Percentiles rank a stretch among this genome's conserved stretches.
Evolutionary conservation across 768 basidiomycete genomes (phyloP).

Genomic region (Lactarius sanguifluus): DNA sequence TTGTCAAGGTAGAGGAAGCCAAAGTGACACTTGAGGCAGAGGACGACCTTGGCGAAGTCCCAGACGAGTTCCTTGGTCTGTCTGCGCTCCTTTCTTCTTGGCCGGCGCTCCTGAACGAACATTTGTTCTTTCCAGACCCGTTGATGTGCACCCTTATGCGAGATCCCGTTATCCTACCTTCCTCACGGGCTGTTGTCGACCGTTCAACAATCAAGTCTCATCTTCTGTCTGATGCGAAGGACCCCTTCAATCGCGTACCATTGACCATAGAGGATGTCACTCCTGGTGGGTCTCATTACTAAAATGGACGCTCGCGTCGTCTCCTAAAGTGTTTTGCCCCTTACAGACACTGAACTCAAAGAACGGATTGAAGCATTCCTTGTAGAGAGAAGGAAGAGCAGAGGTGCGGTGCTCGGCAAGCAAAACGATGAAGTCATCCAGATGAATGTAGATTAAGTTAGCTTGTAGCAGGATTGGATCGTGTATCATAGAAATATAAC

Average conservation of each 20-base stretch:
- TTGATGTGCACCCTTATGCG: slow-evolving; percentile 92
- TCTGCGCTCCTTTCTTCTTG: slow-evolving; percentile 18
- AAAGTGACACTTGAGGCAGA: slow-evolving; percentile 82
- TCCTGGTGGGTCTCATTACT: slow-evolving; percentile 53
- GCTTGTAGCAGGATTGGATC: background rate
- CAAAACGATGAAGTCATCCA: slow-evolving; percentile 27
- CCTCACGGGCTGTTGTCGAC: slow-evolving; percentile 77
- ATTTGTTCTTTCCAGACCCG: slow-evolving; percentile 56
- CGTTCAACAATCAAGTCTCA: slow-evolving; percentile 94
- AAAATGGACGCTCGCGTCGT: background rate
- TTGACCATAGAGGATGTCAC: slow-evolving; percentile 76
- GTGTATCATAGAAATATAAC: slow-evolving; percentile 15
- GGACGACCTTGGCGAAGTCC: slow-evolving; percentile 88
- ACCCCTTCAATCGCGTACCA: slow-evolving; percentile 94
- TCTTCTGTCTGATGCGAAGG: slow-evolving; percentile 83
- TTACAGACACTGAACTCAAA: slow-evolving; percentile 66
- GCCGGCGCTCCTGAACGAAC: slow-evolving; percentile 21
- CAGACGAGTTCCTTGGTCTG: slow-evolving; percentile 93
- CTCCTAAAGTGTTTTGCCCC: background rate
- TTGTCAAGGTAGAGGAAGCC: slow-evolving; percentile 79
- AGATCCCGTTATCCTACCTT: slow-evolving; percentile 89
- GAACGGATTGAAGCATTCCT: slow-evolving; percentile 72
- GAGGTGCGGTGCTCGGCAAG: slow-evolving; percentile 31
- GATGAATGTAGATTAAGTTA: slow-evolving; percentile 26
- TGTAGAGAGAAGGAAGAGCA: slow-evolving; percentile 50